These are phyloP conservation scores for Forsythia suspensa DNA, from an alignment of 257 asterid genomes.

Conservation along the genomic window DNA sequence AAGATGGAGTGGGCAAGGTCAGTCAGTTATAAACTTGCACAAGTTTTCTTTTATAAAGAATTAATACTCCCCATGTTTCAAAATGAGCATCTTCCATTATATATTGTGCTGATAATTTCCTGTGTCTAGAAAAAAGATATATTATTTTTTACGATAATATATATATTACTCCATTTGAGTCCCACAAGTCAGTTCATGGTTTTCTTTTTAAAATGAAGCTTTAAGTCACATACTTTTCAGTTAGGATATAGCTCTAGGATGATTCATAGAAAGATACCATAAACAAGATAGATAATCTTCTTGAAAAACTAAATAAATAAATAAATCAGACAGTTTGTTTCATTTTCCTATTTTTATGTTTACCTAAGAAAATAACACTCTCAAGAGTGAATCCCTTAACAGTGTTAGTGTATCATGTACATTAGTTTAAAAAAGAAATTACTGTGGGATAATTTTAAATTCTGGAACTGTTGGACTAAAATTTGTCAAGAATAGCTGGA, in stretches of 20 bases:
- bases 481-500: neutral
- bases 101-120: neutral
- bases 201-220: neutral
- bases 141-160: neutral
- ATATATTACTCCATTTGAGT: neutral
- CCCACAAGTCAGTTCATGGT: neutral
- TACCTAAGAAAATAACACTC: neutral
- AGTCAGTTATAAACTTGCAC: constrained; percentile 21
- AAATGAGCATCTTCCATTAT: constrained; percentile 5
- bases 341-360: neutral
- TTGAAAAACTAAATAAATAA: neutral
- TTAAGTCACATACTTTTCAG: neutral
- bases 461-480: neutral
- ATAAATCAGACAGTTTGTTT: neutral
- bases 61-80: neutral
- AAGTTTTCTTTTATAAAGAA: neutral
- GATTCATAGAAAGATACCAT: neutral
- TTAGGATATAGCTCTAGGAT: neutral
- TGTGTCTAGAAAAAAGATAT: neutral
- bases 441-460: neutral
- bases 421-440: too few relatives aligned
- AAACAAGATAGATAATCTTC: neutral
- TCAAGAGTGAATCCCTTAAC: neutral
- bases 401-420: neutral
- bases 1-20: constrained; percentile 53